Evolutionary conservation across 2,329 filamentous ascomycete species (phyloP), one percentile per base, ranked within the genome.

Genomic region (Dryadomyces quercus-mongolicae): DNA sequence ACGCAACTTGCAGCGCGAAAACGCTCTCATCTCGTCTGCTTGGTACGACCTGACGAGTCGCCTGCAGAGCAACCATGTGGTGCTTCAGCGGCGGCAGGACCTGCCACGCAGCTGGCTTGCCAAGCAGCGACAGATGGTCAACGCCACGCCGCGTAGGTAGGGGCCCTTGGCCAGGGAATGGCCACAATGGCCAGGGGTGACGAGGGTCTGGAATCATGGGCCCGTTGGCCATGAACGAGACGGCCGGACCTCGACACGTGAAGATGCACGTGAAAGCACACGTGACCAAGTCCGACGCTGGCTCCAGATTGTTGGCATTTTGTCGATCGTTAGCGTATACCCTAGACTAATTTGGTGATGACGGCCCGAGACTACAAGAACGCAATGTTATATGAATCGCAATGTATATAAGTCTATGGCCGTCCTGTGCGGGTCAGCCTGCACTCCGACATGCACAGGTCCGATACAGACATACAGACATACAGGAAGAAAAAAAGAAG

Each of bases 1-100:
- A 63, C 80, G 81, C 60, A 86, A 84, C 61, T 77, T 94, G 56
- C 79, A 86, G 66, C 80, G 85, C 61, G 88, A 94, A 68, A 89
- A 88, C 66, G 77, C 78, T 43, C 76, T 93, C 64, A 88, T 94
- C 62, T 75, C 84, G 25, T 86, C 83, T n/a, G 88, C 88, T 2
- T 94, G 87, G 87, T 91, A 91, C 70, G 87, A 92, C 67, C 78
- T 93, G 62, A 83, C 84, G 25, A 84, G 77, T 64, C 77, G 88
- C 52, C 69, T 94, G 61, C 88, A 93, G 70, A 90, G 86, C 71
- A 92, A 91, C 66, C 86, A 87, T 58, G 84, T 92, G 45, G 81
- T 88, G 54, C 70, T 94, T 58, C 85, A 90, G 64, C 74, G 88
- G 60, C 77, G 86, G 61, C 81, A 81, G 61, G 86, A 92, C 62